A percentile compares a stretch with the other conserved stretches of the same genome.
These are phyloP conservation scores for Claviceps sorghi DNA, from an alignment of 2,329 filamentous ascomycete genomes.

Conservation along the genomic window DNA sequence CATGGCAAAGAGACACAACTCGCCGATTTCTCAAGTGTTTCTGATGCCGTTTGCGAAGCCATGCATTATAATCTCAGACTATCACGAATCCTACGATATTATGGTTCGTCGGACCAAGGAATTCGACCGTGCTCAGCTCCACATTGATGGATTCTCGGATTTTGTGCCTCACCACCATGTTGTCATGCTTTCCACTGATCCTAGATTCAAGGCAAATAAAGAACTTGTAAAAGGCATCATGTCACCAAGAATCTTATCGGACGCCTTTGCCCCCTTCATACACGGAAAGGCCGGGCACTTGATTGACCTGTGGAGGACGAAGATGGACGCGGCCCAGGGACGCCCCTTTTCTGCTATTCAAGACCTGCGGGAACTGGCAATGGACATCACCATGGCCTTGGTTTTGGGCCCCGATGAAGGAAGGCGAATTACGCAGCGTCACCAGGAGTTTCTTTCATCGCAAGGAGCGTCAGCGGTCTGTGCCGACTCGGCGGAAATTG, in stretches of 20 bases:
- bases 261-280: conserved; percentile 15
- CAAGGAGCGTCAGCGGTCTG: background rate
- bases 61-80: background rate
- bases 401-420: background rate
- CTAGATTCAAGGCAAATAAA: conserved; percentile 15
- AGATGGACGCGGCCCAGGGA: conserved; percentile 12
- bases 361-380: conserved; percentile 16
- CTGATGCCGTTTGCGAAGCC: background rate
- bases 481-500: background rate
- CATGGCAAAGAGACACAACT: background rate
- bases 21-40: background rate
- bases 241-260: conserved; percentile 15
- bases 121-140: background rate
- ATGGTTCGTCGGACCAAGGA: background rate
- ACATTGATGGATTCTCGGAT: background rate
- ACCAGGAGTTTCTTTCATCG: background rate
- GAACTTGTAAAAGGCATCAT: conserved; percentile 17
- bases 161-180: conserved; percentile 14
- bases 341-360: conserved; percentile 15
- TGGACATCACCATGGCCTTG: conserved; percentile 16
- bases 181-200: conserved; percentile 12
- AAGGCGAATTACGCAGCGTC: background rate
- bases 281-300: conserved; percentile 16
- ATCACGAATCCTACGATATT: background rate
- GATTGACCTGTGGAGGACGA: conserved; percentile 18